These are phyloP conservation scores for Protomyces macrosporus DNA, from an alignment of 1,139 yeast species.

Conservation along the genomic window DNA sequence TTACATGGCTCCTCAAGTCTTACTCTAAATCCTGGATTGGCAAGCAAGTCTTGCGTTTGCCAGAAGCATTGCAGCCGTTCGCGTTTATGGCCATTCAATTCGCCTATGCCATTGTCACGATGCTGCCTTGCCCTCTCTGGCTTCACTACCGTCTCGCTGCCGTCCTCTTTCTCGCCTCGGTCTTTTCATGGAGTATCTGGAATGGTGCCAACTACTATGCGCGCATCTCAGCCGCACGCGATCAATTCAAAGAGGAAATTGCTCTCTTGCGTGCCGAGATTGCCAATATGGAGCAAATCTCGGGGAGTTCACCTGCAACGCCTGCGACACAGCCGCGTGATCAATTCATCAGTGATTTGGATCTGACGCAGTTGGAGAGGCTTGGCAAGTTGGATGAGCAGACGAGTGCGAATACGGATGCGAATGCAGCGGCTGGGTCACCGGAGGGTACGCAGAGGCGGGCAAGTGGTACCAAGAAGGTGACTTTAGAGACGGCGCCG, in stretches of 20 bases:
- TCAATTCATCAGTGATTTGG: constrained; percentile 20
- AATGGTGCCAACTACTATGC: constrained; percentile 94
- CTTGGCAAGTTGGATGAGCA: not conserved
- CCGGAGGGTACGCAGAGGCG: not conserved
- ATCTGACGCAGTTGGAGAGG: not conserved
- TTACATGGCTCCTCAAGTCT: constrained; percentile 61
- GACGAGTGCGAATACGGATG: constrained; percentile 10
- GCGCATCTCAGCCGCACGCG: constrained; percentile 79
- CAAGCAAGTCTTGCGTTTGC: constrained; percentile 71
- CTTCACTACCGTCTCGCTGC: constrained; percentile 65
- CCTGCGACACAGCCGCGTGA: constrained; percentile 13
- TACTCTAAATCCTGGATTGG: constrained; percentile 64
- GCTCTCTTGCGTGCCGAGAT: constrained; percentile 64
- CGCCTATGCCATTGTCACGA: constrained; percentile 77
- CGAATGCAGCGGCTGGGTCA: not conserved
- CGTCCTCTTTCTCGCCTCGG: constrained; percentile 59
- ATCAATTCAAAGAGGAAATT: constrained; percentile 68
- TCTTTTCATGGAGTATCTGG: constrained; percentile 73
- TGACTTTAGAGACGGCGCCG: not conserved
- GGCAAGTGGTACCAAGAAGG: not conserved
- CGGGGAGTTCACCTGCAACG: constrained; percentile 12
- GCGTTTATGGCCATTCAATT: constrained; percentile 86
- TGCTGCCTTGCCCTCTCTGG: constrained; percentile 86
- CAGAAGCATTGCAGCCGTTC: constrained; percentile 75
- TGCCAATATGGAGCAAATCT: constrained; percentile 33